phyloP scores from a whole-genome alignment of 1,284 basidiomycete species.

The Ustilago lituana region DNA sequence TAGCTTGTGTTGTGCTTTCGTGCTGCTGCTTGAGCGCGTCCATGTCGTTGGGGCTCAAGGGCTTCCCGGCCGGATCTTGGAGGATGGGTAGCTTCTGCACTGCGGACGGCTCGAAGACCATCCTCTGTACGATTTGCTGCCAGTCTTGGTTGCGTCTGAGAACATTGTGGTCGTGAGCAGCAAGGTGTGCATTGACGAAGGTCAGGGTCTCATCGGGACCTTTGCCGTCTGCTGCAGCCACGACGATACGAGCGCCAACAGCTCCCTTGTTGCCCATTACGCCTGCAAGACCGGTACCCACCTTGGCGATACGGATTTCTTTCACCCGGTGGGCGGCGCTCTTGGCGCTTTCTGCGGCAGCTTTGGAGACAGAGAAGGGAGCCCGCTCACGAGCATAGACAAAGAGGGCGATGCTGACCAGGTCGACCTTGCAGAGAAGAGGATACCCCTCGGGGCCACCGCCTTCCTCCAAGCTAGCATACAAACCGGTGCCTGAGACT shows the following conservation, averaged over 20 bases:
- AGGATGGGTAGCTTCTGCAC: constrained; percentile 44
- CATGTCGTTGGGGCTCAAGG: constrained; percentile 31
- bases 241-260: constrained; percentile 84
- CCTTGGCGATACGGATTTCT: constrained; percentile 61
- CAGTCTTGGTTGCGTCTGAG: constrained; percentile 81
- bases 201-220: constrained; percentile 70
- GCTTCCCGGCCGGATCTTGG: constrained; percentile 22
- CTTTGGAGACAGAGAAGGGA: constrained; percentile 69
- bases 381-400: constrained; percentile 79
- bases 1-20: constrained; percentile 70
- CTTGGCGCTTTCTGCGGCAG: constrained; percentile 78
- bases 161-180: constrained; percentile 82
- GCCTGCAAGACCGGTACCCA: constrained; percentile 64
- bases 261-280: constrained; percentile 95
- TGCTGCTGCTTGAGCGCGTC: constrained; percentile 66
- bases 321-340: constrained; percentile 68
- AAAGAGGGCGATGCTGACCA: constrained; percentile 68
- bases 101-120: constrained; percentile 74
- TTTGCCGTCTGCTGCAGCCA: constrained; percentile 67
- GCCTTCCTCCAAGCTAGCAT: constrained; percentile 57
- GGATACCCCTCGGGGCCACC: constrained; percentile 65
- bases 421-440: constrained; percentile 50
- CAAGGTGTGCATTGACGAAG: constrained; percentile 89
- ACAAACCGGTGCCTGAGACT: constrained; percentile 54
- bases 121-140: constrained; percentile 78